phyloP scores from a whole-genome alignment of 768 basidiomycete species.

The Asterophora parasitica region DNA sequence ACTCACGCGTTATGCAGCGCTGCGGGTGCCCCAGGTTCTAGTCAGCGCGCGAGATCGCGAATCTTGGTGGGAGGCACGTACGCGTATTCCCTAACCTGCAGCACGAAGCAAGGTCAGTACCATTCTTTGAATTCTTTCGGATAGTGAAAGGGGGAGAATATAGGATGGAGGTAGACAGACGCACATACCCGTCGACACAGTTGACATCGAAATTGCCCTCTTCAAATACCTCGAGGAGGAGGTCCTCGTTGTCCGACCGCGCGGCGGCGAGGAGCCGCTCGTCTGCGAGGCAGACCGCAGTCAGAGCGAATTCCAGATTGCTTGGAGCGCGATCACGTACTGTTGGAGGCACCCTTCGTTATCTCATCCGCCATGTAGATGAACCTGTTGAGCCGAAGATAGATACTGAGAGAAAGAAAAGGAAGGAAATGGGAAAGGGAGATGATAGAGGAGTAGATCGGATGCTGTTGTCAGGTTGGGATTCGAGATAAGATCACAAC shows the following conservation, averaged over 20 bases:
- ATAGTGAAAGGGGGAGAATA: too few relatives aligned
- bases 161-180: conserved; percentile 31
- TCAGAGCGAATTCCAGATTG: background rate
- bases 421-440: background rate
- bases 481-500: background rate
- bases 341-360: conserved; percentile 20
- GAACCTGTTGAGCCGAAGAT: conserved; percentile 1
- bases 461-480: background rate
- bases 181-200: conserved; percentile 55
- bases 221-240: conserved; percentile 56
- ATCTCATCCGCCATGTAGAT: conserved; percentile 14
- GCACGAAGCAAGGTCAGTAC: conserved; percentile 15
- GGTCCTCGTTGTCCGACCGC: conserved; percentile 65
- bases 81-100: conserved; percentile 73
- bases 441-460: background rate
- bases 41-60: background rate
- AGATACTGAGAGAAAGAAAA: background rate
- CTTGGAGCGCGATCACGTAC: conserved; percentile 16
- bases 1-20: conserved; percentile 73
- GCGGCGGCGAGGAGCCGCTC: conserved; percentile 72
- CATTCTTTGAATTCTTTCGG: too few relatives aligned
- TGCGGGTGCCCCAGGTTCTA: conserved; percentile 18
- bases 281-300: conserved; percentile 35
- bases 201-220: conserved; percentile 66
- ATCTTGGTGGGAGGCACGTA: conserved; percentile 27